Evolutionary conservation across 225 moss, liverwort and hornwort species (phyloP), one percentile per base, ranked within the genome.

Genomic region (Bryum argenteum): DNA sequence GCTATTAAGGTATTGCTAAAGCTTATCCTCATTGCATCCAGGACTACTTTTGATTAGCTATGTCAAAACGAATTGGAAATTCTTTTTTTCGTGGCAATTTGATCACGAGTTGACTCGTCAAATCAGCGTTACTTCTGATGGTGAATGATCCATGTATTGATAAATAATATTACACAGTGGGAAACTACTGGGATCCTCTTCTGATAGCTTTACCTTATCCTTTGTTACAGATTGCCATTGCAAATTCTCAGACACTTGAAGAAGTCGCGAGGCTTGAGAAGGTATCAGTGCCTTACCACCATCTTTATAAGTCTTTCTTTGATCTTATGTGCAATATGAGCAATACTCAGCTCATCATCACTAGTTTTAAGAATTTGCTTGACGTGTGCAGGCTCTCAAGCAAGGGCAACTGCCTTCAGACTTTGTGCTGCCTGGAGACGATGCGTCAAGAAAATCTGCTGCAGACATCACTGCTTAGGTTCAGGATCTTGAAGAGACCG

Each of bases 221-320:
- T 59, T 55, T 57, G 39, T 73, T 78, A 21, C 79, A 93, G 90
- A 80, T 87, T 75, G 89, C 93, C 8, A 90, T 93, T 78, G 87
- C 90, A 52, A 93, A 87, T 67, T 90, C 90, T 72, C 87, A 89
- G 66, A 90, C 93, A 22, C 85, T 93, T 18, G 90, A 89, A 79
- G 90, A 93, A 78, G 93, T 93, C 55, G 89, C 89, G 63, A 89
- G 88, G 75, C 89, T 93, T 67, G 93, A 93, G 74, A 90, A 90
- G 85, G 88, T 93, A 54, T 50, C 2, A 47, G 11, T 47, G 47
- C 11, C 47, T 28, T 28, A 28, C 28, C 28, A 28, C 5, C 2
- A 2, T 2, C 28, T 28, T 28, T 28, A 5, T 5, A 47, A 47
- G 12, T 11, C 4, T 11, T 47, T 11, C 15, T 3, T 13, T 47